phyloP scores from a whole-genome alignment of 306 rosid genomes.

The Vigna trinervia region DNA sequence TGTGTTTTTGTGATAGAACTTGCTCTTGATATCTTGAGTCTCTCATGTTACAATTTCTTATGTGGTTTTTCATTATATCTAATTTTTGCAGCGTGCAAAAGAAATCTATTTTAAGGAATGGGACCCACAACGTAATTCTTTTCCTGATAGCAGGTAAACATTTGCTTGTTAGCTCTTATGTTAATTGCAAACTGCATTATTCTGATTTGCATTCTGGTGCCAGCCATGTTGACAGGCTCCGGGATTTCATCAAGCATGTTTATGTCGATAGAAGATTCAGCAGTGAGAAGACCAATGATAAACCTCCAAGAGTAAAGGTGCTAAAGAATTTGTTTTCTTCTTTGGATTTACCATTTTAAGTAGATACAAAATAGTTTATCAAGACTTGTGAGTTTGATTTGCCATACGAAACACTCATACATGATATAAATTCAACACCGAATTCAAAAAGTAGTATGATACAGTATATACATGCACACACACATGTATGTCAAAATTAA shows the following conservation, averaged over 20 bases:
- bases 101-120: slow-evolving; percentile 84
- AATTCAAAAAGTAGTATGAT: background rate
- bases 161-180: slow-evolving; percentile 18
- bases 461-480: background rate
- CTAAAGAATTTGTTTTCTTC: slow-evolving; percentile 47
- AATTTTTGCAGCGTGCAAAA: slow-evolving; percentile 66
- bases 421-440: background rate
- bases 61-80: slow-evolving; percentile 36
- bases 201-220: slow-evolving; percentile 59
- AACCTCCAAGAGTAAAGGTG: slow-evolving; percentile 71
- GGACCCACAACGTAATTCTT: slow-evolving; percentile 77
- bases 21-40: slow-evolving; percentile 22
- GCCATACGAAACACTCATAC: background rate
- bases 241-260: slow-evolving; percentile 86
- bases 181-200: slow-evolving; percentile 34
- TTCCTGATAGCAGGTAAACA: slow-evolving; percentile 82
- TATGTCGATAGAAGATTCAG: slow-evolving; percentile 82
- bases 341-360: slow-evolving; percentile 23
- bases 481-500: no score
- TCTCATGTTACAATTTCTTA: slow-evolving; percentile 32
- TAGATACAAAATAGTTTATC: slow-evolving; percentile 13
- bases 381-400: slow-evolving; percentile 25
- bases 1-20: slow-evolving; percentile 30
- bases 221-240: slow-evolving; percentile 87
- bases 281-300: slow-evolving; percentile 73